Evolutionary conservation across 1,284 basidiomycete genomes (phyloP).

Genomic region (Tausonia pullulans): DNA sequence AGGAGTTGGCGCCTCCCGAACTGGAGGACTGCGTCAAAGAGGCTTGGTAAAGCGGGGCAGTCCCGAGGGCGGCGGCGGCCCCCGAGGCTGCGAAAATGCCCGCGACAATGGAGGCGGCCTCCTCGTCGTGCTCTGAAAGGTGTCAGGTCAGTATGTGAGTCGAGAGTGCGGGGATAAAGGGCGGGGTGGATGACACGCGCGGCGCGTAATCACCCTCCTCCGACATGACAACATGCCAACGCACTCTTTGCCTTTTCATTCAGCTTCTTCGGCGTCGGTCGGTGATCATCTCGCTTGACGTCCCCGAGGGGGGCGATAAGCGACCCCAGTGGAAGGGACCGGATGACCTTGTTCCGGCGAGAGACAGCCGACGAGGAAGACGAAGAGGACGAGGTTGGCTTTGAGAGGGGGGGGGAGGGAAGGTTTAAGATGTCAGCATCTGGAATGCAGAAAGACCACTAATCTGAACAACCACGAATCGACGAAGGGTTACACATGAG

Average conservation of each 20-base stretch:
- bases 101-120: conserved; percentile 11
- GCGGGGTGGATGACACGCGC: not conserved
- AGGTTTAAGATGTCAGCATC: too few relatives aligned
- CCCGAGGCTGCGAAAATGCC: conserved; percentile 5
- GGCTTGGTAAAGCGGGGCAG: too few relatives aligned
- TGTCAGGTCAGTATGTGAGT: too few relatives aligned
- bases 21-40: too few relatives aligned
- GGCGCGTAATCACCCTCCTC: not conserved
- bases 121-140: conserved; percentile 8
- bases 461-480: too few relatives aligned
- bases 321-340: conserved; percentile 11
- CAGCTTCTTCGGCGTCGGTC: not conserved
- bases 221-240: not conserved
- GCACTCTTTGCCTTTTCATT: conserved; percentile 6
- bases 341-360: conserved; percentile 8
- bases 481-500: too few relatives aligned
- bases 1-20: not conserved
- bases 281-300: not conserved
- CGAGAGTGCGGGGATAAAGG: too few relatives aligned
- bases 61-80: not conserved
- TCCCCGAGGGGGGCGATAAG: conserved; percentile 1
- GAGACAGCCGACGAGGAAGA: not conserved
- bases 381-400: too few relatives aligned
- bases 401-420: too few relatives aligned
- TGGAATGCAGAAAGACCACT: too few relatives aligned